Evolutionary conservation across 202 grass and related monocot species (phyloP), one percentile per base, ranked within the genome.

Genomic region (Thinopyrum obtusiflorum): DNA sequence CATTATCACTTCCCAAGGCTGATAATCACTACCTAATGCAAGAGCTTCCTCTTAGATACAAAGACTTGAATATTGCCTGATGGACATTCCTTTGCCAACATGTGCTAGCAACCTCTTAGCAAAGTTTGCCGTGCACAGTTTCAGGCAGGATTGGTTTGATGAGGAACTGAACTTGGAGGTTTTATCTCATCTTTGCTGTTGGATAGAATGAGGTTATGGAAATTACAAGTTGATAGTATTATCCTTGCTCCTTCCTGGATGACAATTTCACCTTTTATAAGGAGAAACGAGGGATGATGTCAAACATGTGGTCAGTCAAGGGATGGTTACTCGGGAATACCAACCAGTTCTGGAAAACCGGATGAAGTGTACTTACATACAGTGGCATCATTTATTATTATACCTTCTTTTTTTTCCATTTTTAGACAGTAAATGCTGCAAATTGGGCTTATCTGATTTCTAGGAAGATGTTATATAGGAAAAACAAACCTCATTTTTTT

Each of bases 1-100:
- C 64, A 5, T 44, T 89, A 24, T 85, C 87, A 78, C 49, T 87
- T 67, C 82, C 82, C 26, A 78, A 87, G 82, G 78, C 44, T 57
- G 80, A 70, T 7, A 80, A 47, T 69, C 47, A 24, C 60, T 86
- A 81, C 44, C 64, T 87, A 63, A 86, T 84, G 69, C 33, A 89
- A 87, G 76, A 59, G 11, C 9, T 77, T 71, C 42, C 80, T 85
- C 77, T 72, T 72, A 91, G 89, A 91, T 91, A 91, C 42, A 91
- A 91, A 72, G 33, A 78, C 24, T 88, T 76, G 14, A 88, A 84
- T 78, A 82, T 72, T 8, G 25, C 73, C 31, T 87, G 70, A 90
- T 80, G 47, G 23, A 80, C 25, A 76, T 26, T 76, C 59, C 12
- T 77, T 69, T 3, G 20, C 29, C 49, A 23, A 21, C 11, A 44